phyloP scores from a whole-genome alignment of 306 rosid genomes.

The Vachellia pachyceras region DNA sequence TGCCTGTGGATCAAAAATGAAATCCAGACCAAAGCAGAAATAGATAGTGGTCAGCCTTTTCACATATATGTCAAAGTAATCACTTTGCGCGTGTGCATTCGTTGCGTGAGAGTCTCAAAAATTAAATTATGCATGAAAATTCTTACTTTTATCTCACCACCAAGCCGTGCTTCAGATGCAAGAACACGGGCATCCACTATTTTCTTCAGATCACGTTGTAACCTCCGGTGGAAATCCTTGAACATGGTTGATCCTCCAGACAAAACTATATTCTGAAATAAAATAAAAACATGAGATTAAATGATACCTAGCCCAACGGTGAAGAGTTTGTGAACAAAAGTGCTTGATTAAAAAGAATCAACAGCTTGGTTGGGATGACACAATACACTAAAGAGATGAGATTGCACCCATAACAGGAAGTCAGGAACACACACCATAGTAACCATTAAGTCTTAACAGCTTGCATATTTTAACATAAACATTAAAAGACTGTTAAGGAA shows the following conservation, averaged over 20 bases:
- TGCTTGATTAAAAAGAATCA: conserved; percentile 3
- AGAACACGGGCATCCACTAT: conserved; percentile 90
- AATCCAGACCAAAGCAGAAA: conserved; percentile 21
- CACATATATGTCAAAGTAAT: conserved; percentile 4
- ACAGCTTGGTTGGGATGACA: conserved; percentile 17
- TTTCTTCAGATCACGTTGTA: conserved; percentile 95
- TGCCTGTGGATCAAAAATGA: conserved; percentile 56
- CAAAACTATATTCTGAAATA: conserved; percentile 83
- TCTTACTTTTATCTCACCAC: conserved; percentile 80
- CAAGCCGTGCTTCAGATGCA: conserved; percentile 82
- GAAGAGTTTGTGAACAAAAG: conserved; percentile 18
- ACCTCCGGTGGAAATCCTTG: conserved; percentile 96
- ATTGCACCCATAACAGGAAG: conserved; percentile 31
- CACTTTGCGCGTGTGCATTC: conserved; percentile 3
- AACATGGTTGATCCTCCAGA: conserved; percentile 99
- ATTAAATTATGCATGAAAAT: background rate
- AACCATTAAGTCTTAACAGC: conserved; percentile 1
- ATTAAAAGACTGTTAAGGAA: background rate
- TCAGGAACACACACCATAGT: conserved; percentile 13
- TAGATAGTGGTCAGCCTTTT: too few relatives aligned
- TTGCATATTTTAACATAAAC: conserved; percentile 6
- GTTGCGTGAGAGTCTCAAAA: conserved; percentile 4
- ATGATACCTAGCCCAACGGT: conserved; percentile 4
- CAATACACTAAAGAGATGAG: conserved; percentile 2
- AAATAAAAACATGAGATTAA: conserved; percentile 19